These are phyloP conservation scores for Parachlorella kessleri DNA, from an alignment of 139 green algal species.

Conservation along the genomic window DNA sequence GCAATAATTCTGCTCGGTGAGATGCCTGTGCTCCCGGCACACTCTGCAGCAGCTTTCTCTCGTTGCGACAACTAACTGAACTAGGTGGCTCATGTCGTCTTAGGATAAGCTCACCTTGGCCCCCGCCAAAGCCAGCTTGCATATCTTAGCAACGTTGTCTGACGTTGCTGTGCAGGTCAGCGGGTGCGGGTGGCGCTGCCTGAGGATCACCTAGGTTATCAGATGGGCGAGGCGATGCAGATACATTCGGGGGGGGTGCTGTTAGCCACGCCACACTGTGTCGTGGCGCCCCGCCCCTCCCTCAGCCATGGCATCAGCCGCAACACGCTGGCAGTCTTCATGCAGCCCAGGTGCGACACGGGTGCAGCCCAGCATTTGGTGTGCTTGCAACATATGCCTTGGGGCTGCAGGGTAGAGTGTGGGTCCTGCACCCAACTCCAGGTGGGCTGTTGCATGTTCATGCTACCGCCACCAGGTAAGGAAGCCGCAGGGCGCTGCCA, in stretches of 20 bases:
- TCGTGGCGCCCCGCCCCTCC: slow-evolving; percentile 45
- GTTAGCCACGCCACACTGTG: slow-evolving; percentile 75
- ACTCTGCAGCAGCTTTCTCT: too few species aligned
- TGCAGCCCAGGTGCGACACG: slow-evolving; percentile 72
- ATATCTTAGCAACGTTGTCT: too few species aligned
- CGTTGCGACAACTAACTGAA: too few species aligned
- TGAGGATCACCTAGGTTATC: slow-evolving; percentile 66
- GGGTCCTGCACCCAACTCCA: background rate
- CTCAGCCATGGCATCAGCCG: slow-evolving; percentile 40
- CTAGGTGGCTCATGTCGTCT: too few species aligned
- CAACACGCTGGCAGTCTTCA: slow-evolving; percentile 85
- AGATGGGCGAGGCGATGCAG: slow-evolving; percentile 74
- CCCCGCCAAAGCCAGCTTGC: too few species aligned
- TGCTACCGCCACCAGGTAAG: background rate
- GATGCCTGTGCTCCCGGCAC: too few species aligned
- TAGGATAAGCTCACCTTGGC: too few species aligned
- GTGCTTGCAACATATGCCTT: too few species aligned
- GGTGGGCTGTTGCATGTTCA: background rate
- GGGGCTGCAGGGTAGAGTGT: too few species aligned
- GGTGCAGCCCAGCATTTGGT: too few species aligned
- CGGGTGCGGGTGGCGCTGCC: slow-evolving; percentile 62
- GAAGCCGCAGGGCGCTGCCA: background rate
- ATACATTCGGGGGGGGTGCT: slow-evolving; percentile 72
- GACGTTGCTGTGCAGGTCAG: slow-evolving; percentile 15
- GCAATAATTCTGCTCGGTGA: too few species aligned